A percentile compares a stretch with the other conserved stretches of the same genome.
Evolutionary conservation across 768 basidiomycete genomes (phyloP).

Genomic region (Trametes cubensis): DNA sequence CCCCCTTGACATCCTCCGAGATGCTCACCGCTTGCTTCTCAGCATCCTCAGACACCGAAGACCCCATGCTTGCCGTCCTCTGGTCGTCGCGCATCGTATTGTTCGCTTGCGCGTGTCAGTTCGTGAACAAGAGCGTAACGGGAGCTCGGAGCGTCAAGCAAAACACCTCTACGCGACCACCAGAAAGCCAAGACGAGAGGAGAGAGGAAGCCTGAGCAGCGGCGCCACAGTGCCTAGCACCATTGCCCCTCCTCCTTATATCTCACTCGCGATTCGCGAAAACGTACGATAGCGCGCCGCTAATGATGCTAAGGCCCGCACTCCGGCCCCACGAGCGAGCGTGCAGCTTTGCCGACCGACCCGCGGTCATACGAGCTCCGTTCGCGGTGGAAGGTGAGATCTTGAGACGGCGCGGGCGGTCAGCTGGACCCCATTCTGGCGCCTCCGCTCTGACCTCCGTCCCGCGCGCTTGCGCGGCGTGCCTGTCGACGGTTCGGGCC

Average conservation of each 20-base stretch:
- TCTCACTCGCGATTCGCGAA: background rate
- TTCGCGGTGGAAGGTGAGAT: background rate
- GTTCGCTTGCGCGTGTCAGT: background rate
- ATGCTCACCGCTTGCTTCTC: conserved; percentile 11
- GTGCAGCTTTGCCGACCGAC: background rate
- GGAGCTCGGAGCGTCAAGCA: too few species aligned
- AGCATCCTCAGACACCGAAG: background rate
- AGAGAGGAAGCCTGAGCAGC: background rate
- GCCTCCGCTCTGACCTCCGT: background rate
- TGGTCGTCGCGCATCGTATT: background rate
- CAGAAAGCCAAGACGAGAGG: background rate
- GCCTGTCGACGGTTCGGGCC: background rate
- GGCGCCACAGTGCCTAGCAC: too few species aligned
- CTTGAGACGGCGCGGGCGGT: background rate
- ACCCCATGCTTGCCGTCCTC: background rate
- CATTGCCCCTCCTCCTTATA: background rate
- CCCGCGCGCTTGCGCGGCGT: background rate
- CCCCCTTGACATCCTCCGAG: conserved; percentile 7
- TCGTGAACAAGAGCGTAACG: background rate
- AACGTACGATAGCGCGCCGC: background rate
- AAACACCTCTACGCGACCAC: too few species aligned
- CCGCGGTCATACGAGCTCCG: conserved; percentile 7
- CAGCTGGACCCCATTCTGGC: background rate
- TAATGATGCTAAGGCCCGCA: background rate
- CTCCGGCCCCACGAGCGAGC: background rate